Base-by-base conservation (phyloP, 2,329 filamentous ascomycete genomes). In the Curvularia hawaiiensis region DNA sequence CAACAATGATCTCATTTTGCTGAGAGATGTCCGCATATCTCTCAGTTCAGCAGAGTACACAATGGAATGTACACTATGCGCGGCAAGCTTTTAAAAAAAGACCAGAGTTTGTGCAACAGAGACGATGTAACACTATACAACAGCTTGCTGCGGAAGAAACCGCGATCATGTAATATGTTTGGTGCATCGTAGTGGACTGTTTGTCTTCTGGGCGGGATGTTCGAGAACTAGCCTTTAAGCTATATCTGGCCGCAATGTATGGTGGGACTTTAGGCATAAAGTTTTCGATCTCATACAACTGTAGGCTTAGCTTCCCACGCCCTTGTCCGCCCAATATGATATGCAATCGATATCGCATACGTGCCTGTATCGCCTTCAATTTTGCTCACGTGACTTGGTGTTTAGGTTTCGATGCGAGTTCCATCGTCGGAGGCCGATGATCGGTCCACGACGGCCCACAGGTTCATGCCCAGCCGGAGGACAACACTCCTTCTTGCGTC, bases 391-490 rank as follows among this genome's bases (percentile, higher is more conserved):
- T 47, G 44, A 47, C 30, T 16, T 47, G 44, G 44, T 47, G 44
- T 47, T 47, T 20, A 20, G 30, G 14, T 14, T 24, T 20, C 30
- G 44, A 47, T 47, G 12, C 30, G 11, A 31, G 30, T 18, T 14
- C 18, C n/a, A 20, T 20, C 18, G 10, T 18, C 11, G 44, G 44
- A 28, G 24, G 4, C 46, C 31, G 31, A 39, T 38, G 31, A 38
- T 52, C 41, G 41, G 41, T 35, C 40, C 30, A 26, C 31, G 56
- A 51, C 46, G 56, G 56, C 46, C 51, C 52, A 50, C 49, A 22
- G 46, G 55, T 46, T 58, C 51, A 47, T 40, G 10, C 14, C 39
- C 20, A 16, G 51, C 12, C 16, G 30, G 18, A 30, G 16, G 22
- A 28, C 7, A 18, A 14, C 28, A 18, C 16, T 30, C 18, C 24